A percentile compares a stretch with the other conserved stretches of the same genome.
Evolutionary conservation across 1,284 basidiomycete genomes (phyloP).

Genomic region (Bjerkandera adusta): DNA sequence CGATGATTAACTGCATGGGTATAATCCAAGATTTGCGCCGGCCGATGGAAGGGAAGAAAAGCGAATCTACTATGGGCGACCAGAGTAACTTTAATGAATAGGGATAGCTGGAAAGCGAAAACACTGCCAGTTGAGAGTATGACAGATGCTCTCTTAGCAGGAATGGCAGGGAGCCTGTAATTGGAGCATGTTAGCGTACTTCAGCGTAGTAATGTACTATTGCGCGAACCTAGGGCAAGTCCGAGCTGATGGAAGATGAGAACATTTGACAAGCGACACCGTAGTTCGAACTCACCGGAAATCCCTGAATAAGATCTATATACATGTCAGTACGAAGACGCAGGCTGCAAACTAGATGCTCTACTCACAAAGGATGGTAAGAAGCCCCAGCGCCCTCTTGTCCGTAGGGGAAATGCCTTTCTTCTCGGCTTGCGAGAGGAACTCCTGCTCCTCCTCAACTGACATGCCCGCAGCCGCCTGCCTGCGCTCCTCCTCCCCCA

Average conservation of each 20-base stretch:
- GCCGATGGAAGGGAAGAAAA: conserved; percentile 81
- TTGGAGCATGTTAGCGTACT: background rate
- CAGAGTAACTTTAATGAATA: conserved; percentile 97
- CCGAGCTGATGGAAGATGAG: conserved; percentile 49
- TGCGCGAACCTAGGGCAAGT: conserved; percentile 62
- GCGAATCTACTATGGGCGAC: conserved; percentile 96
- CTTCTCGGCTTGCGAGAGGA: conserved; percentile 24
- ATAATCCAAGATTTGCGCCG: conserved; percentile 98
- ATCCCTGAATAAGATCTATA: conserved; percentile 88
- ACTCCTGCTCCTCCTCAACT: conserved; percentile 26
- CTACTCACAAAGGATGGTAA: conserved; percentile 88
- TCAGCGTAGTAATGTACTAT: background rate
- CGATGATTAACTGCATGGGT: conserved; percentile 93
- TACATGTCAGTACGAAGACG: conserved; percentile 9
- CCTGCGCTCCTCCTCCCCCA: conserved; percentile 56
- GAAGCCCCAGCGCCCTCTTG: conserved; percentile 81
- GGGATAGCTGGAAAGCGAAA: conserved; percentile 93
- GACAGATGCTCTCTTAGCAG: conserved; percentile 92
- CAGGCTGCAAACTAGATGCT: background rate
- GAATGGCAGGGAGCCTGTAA: conserved; percentile 90
- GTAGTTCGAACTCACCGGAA: conserved; percentile 70
- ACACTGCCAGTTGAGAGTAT: conserved; percentile 95
- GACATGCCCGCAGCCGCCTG: conserved; percentile 42
- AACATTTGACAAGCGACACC: conserved; percentile 2
- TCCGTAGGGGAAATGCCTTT: conserved; percentile 71